These are phyloP conservation scores for Fragilariopsis cylindrus DNA, from an alignment of 108 stramenopile species.

Conservation along the genomic window DNA sequence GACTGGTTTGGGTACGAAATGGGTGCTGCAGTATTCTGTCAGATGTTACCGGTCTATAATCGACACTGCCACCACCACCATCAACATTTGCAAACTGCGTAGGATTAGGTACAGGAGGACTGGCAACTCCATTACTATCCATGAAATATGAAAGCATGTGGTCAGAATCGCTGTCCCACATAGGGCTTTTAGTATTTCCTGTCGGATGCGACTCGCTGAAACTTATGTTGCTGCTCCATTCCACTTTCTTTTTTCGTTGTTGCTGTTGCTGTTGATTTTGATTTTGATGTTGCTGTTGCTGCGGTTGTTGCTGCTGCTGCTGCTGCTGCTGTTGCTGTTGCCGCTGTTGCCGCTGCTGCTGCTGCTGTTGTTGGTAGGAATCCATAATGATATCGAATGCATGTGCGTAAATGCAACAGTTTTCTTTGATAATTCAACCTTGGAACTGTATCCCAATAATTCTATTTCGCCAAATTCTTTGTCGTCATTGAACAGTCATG, in stretches of 20 bases:
- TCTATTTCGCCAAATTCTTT: no score
- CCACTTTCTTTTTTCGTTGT: slow-evolving; percentile 30
- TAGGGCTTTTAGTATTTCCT: slow-evolving; percentile 27
- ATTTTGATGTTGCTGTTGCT: not conserved
- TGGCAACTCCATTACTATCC: slow-evolving; percentile 30
- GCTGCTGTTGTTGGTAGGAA: not conserved
- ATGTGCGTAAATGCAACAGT: no score
- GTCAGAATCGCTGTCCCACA: slow-evolving; percentile 49
- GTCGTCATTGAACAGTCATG: no score
- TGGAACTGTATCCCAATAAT: no score
- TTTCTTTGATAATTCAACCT: no score
- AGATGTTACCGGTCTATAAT: not conserved
- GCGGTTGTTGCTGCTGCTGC: not conserved
- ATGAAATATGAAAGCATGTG: slow-evolving; percentile 79
- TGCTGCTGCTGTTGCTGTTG: not conserved
- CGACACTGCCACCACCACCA: not conserved
- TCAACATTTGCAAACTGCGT: not conserved
- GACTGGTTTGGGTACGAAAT: not conserved
- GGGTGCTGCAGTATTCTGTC: slow-evolving; percentile 3
- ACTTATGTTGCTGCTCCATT: slow-evolving; percentile 27
- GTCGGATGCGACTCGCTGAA: slow-evolving; percentile 12
- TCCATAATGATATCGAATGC: slow-evolving; percentile 41
- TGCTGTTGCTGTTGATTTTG: slow-evolving; percentile 11
- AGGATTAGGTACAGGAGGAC: slow-evolving; percentile 7
- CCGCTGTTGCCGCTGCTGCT: not conserved